Base-by-base conservation (phyloP, 768 basidiomycete genomes). In the Boletus patriciae region DNA sequence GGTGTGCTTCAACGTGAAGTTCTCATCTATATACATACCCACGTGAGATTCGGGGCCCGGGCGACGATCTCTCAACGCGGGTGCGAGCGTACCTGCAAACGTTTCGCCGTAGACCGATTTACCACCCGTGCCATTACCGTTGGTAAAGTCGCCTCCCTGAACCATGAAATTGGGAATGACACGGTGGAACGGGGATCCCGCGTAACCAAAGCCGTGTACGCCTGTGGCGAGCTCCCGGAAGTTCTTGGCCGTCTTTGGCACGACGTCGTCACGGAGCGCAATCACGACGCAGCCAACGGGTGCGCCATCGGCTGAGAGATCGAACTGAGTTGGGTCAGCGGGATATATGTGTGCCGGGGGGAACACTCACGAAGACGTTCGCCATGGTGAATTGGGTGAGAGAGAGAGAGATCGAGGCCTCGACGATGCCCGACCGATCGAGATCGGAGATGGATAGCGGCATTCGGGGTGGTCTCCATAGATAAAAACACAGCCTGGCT, bases 221-320 rank as follows among this genome's bases (percentile, higher is more conserved):
- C 90, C 88, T 12, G 90, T 92, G 52, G 86, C 86, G 47, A 97
- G 82, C 73, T 92, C 90, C 51, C 95, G 87, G 81, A 98, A 98
- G 79, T 98, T 94, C 31, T 61, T 74, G 10, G 90, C 76, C 2
- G 90, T 93, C 65, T 76, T 83, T 50, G 91, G 91, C 15, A 90
- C 87, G 48, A 82, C 80, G 6, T 84, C 78, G 76, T 95, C 92
- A 72, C 77, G 94, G 29, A 98, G 84, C 78, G 86, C 87, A 85
- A 98, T 94, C 55, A 82, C 76, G 70, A 97, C 83, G 46, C 84
- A 82, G 8, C 85, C 86, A 1, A 71, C 45, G 0, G 68, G 51
- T 41, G 70, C 6, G 55, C 50, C 63, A 69, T 70, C 68, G 68
- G 88, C 79, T 21, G 70, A 46, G 69, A 91, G 82, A 62, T 90